Base-by-base conservation (phyloP, 2,329 filamentous ascomycete species). In the Fusarium cicatricum region DNA sequence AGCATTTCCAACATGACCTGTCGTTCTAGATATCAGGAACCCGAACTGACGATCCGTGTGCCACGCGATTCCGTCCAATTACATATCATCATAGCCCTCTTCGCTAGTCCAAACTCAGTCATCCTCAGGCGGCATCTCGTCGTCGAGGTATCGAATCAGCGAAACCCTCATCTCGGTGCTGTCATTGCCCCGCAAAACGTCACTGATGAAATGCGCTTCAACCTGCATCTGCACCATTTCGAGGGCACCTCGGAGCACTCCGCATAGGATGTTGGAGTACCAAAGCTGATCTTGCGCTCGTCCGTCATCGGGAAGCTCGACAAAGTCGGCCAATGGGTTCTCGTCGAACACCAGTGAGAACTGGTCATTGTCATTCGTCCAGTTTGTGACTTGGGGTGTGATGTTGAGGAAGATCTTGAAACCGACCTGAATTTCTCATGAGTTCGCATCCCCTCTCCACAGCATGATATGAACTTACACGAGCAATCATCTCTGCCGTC, bases 191-290 rank as follows among this genome's bases (percentile, higher is more conserved):
- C 92, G 87, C 56, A 99, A 80, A 28, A 97, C 85, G 74, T 99
- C 95, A 74, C 91, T 97, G 70, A 96, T 90, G 73, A 98, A 99
- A 72, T 96, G 93, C 40, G 92, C 92, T 73, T 99, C 94, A 4
- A 98, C 92, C 76, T 98, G 95, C 92, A 98, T 97, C 83, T 98
- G 94, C 71, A 98, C 94, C 95, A 99, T 99, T 76, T 99, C 95
- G 55, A 99, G 76, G 1, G 94, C 89, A 12, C 95, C 95, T 66
- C 95, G 84, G 58, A 99, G 79, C 37, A 99, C 91, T 37, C 95
- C 95, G 68, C 95, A 97, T 37, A 98, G 84, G 52, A 99, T 96
- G 76, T 98, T 99, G 5, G 92, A 97, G 75, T 96, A 99, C 95
- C 95, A 99, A 33, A 99, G 80, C 78, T 98, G 94, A 70, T 97